Evolutionary conservation across 2,329 filamentous ascomycete genomes (phyloP).

Genomic region (Nakataea oryzae): DNA sequence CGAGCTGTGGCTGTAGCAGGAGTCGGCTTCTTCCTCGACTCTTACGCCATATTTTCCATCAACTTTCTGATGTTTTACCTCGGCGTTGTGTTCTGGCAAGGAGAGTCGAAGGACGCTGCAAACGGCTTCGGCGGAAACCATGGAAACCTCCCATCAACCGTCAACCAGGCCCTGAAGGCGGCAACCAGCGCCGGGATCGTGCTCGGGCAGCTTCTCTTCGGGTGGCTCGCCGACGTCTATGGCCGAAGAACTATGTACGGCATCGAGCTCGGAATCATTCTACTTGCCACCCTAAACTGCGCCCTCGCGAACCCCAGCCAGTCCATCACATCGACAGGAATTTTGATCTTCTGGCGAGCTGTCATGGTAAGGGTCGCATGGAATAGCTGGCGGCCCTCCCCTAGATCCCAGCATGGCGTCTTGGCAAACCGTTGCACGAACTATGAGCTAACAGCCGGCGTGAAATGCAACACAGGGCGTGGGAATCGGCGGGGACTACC

Average conservation of each 20-base stretch:
- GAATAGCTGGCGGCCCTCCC: not conserved
- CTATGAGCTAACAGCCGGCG: not conserved
- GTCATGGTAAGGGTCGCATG: constrained; percentile 45
- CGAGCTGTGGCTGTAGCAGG: constrained; percentile 67
- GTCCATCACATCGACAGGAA: constrained; percentile 46
- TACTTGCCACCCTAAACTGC: constrained; percentile 59
- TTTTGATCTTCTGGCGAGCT: constrained; percentile 66
- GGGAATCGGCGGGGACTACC: constrained; percentile 76
- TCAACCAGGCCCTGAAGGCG: constrained; percentile 71
- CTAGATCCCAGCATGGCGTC: too few species aligned
- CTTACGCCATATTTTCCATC: constrained; percentile 75
- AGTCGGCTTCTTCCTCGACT: constrained; percentile 75
- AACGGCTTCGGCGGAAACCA: constrained; percentile 39
- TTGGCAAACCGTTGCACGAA: too few species aligned
- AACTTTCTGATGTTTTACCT: constrained; percentile 62
- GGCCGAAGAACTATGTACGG: constrained; percentile 79
- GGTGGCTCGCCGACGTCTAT: constrained; percentile 63
- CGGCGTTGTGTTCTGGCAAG: constrained; percentile 66
- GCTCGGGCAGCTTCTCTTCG: constrained; percentile 67
- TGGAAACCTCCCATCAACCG: constrained; percentile 48
- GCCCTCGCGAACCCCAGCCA: constrained; percentile 51
- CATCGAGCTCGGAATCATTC: constrained; percentile 62
- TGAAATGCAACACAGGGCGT: constrained; percentile 35
- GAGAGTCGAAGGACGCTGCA: constrained; percentile 18
- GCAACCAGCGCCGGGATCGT: constrained; percentile 71